Evolutionary conservation across 805 yeast species (phyloP).

Genomic region (Candida corydali): DNA sequence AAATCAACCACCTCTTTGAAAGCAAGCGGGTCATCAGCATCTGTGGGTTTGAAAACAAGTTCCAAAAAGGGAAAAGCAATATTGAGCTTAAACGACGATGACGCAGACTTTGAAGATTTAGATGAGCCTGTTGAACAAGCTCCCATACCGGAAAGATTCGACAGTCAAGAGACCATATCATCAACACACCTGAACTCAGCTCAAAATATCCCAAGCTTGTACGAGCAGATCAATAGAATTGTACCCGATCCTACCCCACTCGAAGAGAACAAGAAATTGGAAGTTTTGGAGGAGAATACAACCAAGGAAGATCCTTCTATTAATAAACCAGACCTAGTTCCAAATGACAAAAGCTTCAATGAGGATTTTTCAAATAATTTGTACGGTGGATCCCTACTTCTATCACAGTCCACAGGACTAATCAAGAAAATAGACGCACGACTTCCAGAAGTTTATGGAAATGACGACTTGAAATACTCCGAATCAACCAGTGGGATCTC

Average conservation of each 20-base stretch:
- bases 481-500: conserved; percentile 29
- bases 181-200: conserved; percentile 4
- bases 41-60: conserved; percentile 32
- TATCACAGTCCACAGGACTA: conserved; percentile 42
- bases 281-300: conserved; percentile 4
- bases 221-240: conserved; percentile 10
- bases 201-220: conserved; percentile 9
- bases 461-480: conserved; percentile 6
- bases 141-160: conserved; percentile 11
- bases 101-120: conserved; percentile 36
- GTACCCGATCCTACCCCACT: conserved; percentile 8
- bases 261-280: conserved; percentile 6
- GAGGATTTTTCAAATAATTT: conserved; percentile 29
- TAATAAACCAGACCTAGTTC: background rate
- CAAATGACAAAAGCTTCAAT: conserved; percentile 19
- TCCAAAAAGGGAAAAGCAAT: conserved; percentile 37
- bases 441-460: background rate
- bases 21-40: conserved; percentile 7
- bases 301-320: background rate
- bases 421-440: conserved; percentile 28
- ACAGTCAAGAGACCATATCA: conserved; percentile 8
- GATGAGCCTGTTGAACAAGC: conserved; percentile 14
- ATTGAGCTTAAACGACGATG: conserved; percentile 33
- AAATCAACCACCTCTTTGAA: conserved; percentile 32
- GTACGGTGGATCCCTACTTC: conserved; percentile 39